Conservation (phyloP, 2,329 filamentous ascomycete species). For the Monosporascus cannonballus region DNA sequence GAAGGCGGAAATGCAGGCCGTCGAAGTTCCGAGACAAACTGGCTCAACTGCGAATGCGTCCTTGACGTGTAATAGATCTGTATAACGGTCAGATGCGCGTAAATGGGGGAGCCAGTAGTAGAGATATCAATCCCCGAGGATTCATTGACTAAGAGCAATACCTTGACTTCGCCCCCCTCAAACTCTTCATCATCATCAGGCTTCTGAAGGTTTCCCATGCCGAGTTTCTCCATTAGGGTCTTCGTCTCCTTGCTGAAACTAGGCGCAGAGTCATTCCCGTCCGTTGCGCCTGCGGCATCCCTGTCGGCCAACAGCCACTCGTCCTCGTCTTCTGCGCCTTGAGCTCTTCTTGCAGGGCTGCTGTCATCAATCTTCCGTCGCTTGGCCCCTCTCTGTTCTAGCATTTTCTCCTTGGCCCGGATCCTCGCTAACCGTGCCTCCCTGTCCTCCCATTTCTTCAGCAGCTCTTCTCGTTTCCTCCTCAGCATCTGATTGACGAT, state of each 20-base stretch:
- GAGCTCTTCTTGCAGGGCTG: constrained; percentile 8
- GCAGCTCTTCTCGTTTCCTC: constrained; percentile 60
- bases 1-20: constrained; percentile 73
- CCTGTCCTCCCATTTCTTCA: constrained; percentile 62
- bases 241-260: constrained; percentile 70
- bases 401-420: constrained; percentile 55
- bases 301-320: constrained; percentile 69
- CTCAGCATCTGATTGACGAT: constrained; percentile 70
- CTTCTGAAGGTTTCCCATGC: constrained; percentile 32
- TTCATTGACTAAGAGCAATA: constrained; percentile 19
- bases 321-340: constrained; percentile 36
- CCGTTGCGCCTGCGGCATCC: constrained; percentile 42
- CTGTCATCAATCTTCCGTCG: constrained; percentile 37
- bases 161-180: constrained; percentile 62
- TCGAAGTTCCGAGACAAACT: constrained; percentile 78
- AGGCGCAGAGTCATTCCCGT: constrained; percentile 35
- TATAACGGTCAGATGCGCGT: neutral
- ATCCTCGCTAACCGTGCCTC: constrained; percentile 64
- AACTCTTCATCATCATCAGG: constrained; percentile 36
- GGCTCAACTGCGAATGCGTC: constrained; percentile 85
- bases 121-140: too few species aligned
- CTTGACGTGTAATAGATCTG: constrained; percentile 86
- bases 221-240: constrained; percentile 63
- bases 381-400: constrained; percentile 45
- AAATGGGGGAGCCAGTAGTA: too few species aligned